Evolutionary conservation across 768 basidiomycete species (phyloP).

Genomic region (Austroboletus eburneus): DNA sequence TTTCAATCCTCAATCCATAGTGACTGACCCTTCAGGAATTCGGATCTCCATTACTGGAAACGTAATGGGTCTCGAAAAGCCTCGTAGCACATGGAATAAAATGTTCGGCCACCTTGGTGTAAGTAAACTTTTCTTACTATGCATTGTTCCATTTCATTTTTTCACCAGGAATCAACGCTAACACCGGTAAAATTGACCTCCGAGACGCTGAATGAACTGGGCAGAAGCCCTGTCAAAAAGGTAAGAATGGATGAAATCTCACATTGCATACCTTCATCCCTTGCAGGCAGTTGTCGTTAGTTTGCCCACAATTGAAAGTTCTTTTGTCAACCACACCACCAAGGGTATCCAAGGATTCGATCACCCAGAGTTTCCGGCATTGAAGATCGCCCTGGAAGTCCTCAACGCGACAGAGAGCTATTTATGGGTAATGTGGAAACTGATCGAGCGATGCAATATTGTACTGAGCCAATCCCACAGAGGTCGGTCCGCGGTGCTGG

Average conservation of each 20-base stretch:
- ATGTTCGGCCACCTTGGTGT: constrained; percentile 61
- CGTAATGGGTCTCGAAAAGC: constrained; percentile 61
- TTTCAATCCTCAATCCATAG: constrained; percentile 40
- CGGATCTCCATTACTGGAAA: constrained; percentile 92
- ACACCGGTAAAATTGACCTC: constrained; percentile 61
- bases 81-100: constrained; percentile 69
- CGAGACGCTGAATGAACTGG: constrained; percentile 71
- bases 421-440: constrained; percentile 65
- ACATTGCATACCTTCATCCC: not conserved
- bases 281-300: constrained; percentile 77
- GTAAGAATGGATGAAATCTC: constrained; percentile 34
- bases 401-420: constrained; percentile 93
- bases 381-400: constrained; percentile 80
- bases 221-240: constrained; percentile 67
- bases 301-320: constrained; percentile 92
- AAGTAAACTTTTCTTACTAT: constrained; percentile 36
- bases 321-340: constrained; percentile 73
- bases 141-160: constrained; percentile 1
- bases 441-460: not conserved
- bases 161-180: constrained; percentile 49
- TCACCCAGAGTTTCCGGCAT: constrained; percentile 80
- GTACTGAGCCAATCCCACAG: constrained; percentile 35
- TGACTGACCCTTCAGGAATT: constrained; percentile 76
- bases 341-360: constrained; percentile 77
- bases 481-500: constrained; percentile 91